Percentiles rank a stretch among this genome's conserved stretches.
Evolutionary conservation across 1,284 basidiomycete genomes (phyloP).

Genomic region (Naganishia sp.): DNA sequence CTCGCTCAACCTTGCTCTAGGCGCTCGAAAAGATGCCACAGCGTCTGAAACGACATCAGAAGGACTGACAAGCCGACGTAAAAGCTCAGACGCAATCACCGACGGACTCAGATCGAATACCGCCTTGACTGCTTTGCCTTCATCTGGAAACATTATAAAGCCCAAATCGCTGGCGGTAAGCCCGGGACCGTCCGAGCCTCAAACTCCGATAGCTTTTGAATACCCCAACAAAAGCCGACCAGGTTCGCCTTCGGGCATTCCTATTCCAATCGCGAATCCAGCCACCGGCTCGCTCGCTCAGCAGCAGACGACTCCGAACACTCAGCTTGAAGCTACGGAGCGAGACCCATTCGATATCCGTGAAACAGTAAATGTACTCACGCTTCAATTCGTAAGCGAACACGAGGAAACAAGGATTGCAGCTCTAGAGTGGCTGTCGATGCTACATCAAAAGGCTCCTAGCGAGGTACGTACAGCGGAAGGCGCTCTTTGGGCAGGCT

Average conservation of each 20-base stretch:
- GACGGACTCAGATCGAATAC: conserved; percentile 19
- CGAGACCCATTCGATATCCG: conserved; percentile 89
- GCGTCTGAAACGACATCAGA: conserved; percentile 5
- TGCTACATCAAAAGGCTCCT: conserved; percentile 97
- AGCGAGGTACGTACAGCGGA: conserved; percentile 67
- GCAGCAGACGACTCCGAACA: conserved; percentile 21
- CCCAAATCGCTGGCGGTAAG: conserved; percentile 30
- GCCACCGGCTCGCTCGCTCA: conserved; percentile 17
- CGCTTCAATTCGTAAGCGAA: conserved; percentile 91
- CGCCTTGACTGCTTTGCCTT: conserved; percentile 5
- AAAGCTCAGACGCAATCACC: conserved; percentile 17
- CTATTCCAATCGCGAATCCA: conserved; percentile 26
- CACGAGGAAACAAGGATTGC: conserved; percentile 95
- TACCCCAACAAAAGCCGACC: conserved; percentile 28
- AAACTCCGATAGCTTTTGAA: conserved; percentile 32
- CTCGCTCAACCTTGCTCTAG: conserved; percentile 12
- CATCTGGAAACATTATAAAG: conserved; percentile 17
- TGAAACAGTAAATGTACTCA: conserved; percentile 86
- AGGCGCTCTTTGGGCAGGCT: background rate
- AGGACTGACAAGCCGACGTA: conserved; percentile 7
- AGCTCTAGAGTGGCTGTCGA: conserved; percentile 95
- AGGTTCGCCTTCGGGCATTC: conserved; percentile 23
- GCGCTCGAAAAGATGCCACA: conserved; percentile 11
- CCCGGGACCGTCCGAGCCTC: conserved; percentile 23
- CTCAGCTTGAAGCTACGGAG: conserved; percentile 2